Conservation (phyloP, 192 early-diverging fungal genomes). For the Podila minutissima region DNA sequence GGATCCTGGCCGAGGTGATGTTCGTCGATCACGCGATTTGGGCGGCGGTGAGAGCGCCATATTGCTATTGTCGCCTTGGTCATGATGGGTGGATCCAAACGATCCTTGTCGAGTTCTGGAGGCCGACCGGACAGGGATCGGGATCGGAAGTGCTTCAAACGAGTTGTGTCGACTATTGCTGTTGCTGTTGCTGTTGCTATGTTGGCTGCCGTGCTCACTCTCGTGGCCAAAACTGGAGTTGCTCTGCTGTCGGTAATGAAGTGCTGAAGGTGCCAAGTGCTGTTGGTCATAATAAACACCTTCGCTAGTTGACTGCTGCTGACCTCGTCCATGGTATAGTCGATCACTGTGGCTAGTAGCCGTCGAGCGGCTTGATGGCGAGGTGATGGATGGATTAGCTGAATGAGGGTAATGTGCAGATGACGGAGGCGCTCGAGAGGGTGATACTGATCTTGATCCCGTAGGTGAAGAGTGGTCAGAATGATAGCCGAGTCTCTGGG, state of each 20-base stretch:
- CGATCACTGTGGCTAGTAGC: conserved; percentile 20
- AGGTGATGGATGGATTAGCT: conserved; percentile 40
- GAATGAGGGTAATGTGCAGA: conserved; percentile 18
- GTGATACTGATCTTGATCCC: conserved; percentile 33
- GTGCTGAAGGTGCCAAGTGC: neutral
- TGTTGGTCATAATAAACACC: neutral
- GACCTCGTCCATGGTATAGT: conserved; percentile 42
- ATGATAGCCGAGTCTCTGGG: conserved; percentile 13
- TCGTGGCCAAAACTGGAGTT: neutral
- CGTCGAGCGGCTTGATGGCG: conserved; percentile 9
- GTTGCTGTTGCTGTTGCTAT: neutral
- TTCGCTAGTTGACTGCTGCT: neutral
- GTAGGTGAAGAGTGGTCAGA: conserved; percentile 22
- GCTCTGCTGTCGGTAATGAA: conserved; percentile 13
- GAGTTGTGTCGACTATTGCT: conserved; percentile 5
- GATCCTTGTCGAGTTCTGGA: conserved; percentile 1
- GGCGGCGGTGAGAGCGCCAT: conserved; percentile 2
- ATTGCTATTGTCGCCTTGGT: neutral
- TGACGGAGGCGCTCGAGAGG: conserved; percentile 13
- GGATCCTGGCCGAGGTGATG: conserved; percentile 12
- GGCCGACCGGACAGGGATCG: neutral
- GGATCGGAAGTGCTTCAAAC: neutral
- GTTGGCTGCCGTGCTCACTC: neutral
- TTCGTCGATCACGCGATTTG: conserved; percentile 21
- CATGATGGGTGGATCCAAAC: neutral